Conservation (phyloP, 2,329 filamentous ascomycete genomes). For the Aspergillus clavatus region DNA sequence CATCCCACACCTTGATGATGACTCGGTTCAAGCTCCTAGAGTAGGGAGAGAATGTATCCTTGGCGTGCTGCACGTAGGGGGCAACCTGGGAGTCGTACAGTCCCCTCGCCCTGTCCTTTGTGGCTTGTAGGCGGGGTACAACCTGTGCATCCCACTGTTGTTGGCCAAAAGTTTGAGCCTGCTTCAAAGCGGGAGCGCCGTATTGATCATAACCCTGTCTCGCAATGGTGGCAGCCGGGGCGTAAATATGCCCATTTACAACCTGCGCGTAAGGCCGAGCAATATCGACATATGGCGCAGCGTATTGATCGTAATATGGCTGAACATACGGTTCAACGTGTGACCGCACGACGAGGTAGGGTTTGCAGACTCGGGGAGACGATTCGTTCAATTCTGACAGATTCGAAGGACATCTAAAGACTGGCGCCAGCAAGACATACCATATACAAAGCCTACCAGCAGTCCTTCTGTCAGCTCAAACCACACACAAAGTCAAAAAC, state of each 20-base stretch:
- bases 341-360: conserved; percentile 65
- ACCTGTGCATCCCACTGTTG: conserved; percentile 75
- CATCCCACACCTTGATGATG: conserved; percentile 18
- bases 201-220: conserved; percentile 61
- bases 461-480: conserved; percentile 7
- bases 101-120: conserved; percentile 55
- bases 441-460: conserved; percentile 66
- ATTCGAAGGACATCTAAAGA: conserved; percentile 75
- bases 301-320: conserved; percentile 82
- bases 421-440: conserved; percentile 75
- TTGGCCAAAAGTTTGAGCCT: conserved; percentile 61
- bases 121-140: conserved; percentile 66
- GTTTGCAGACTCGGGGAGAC: conserved; percentile 75
- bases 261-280: conserved; percentile 66
- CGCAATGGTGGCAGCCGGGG: conserved; percentile 62
- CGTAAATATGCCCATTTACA: conserved; percentile 58
- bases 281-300: conserved; percentile 73
- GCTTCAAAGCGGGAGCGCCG: conserved; percentile 66
- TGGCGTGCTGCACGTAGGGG: conserved; percentile 65
- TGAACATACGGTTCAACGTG: conserved; percentile 68
- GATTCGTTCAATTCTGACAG: conserved; percentile 62
- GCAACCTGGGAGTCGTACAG: conserved; percentile 68
- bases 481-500: background rate
- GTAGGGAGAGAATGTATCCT: conserved; percentile 62
- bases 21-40: conserved; percentile 67